These are phyloP conservation scores for Panellus pusillus DNA, from an alignment of 768 basidiomycete genomes.

Conservation along the genomic window DNA sequence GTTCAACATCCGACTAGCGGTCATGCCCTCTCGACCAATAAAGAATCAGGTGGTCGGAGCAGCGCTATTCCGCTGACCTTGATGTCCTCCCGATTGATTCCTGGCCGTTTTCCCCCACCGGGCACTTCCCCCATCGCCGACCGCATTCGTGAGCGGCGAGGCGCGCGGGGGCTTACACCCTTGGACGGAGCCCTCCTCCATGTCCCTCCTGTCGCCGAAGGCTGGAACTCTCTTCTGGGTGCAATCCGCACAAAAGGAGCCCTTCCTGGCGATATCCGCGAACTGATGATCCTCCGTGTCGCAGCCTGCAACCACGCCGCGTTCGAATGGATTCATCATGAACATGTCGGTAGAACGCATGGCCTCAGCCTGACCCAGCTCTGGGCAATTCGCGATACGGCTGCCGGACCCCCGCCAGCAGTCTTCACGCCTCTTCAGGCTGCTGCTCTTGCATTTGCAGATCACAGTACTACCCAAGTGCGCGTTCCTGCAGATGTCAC, in stretches of 20 bases:
- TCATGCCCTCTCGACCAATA: neutral
- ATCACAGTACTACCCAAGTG: slow-evolving; percentile 53
- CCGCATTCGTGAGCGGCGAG: slow-evolving; percentile 49
- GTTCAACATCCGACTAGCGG: neutral
- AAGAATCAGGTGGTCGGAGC: neutral
- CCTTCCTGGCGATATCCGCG: slow-evolving; percentile 48
- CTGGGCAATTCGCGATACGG: slow-evolving; percentile 50
- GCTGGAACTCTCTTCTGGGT: slow-evolving; percentile 51
- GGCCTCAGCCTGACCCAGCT: slow-evolving; percentile 58
- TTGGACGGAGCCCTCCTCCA: slow-evolving; percentile 52
- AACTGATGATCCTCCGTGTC: slow-evolving; percentile 54
- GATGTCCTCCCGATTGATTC: slow-evolving; percentile 38
- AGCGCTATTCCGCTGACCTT: neutral
- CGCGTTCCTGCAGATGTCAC: slow-evolving; percentile 44
- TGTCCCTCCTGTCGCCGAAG: slow-evolving; percentile 47
- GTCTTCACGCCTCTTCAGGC: slow-evolving; percentile 48
- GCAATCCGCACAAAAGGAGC: slow-evolving; percentile 49
- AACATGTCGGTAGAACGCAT: slow-evolving; percentile 45
- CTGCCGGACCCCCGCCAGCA: slow-evolving; percentile 38
- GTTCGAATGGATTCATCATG: slow-evolving; percentile 61
- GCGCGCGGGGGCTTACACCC: slow-evolving; percentile 47
- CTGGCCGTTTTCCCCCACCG: slow-evolving; percentile 44
- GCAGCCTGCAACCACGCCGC: slow-evolving; percentile 50
- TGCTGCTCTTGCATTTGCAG: slow-evolving; percentile 57
- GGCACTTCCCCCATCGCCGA: slow-evolving; percentile 47